Base-by-base conservation (phyloP, 148 eudicot genomes). In the Oxyria digyna region DNA sequence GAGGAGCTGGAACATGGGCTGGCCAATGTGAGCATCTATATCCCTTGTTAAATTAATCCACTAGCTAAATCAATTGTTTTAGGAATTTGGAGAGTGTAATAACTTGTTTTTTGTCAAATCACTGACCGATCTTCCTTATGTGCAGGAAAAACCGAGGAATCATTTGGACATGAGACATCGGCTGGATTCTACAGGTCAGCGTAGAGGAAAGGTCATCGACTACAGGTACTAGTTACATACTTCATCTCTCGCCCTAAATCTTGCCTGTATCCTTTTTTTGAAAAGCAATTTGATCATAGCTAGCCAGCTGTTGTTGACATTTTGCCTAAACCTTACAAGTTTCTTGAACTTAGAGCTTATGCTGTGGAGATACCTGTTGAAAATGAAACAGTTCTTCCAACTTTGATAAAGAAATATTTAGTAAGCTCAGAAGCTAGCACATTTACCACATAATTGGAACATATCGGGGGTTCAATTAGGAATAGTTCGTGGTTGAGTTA, bases 111-210 rank as follows among this genome's bases (percentile, higher is more conserved):
- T 1, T 59, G 37, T 57, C 6, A 29, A 59, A 29, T 59, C 65
- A 59, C 37, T 31, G 37, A 31, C 31, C 14, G 18, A 59, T 59
- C 65, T 33, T 59, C 65, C 11, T 14, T 27, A 48, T 18, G 14
- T 67, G 24, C 81, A 93, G 98, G 98, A 93, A 76, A 90, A 87
- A 68, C 97, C 96, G 62, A 85, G 90, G 80, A 88, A 93, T 78
- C 98, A 93, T 75, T 74, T 93, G 87, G 98, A 93, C 74, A 74
- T 93, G 90, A 82, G 98, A 81, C 87, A 93, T 76, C 96, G 97
- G 18, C 76, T 93, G 87, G 95, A 93, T 74, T 93, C 98, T 67
- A 90, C 80, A 78, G 98, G 98, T 75, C 97, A 93, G 77, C 92
- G 98, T 35, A 74, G 80, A 81, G 98, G 98, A 73, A 93, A 93